Evolutionary conservation across 1,139 yeast species (phyloP).

Genomic region (Sugiyamaella paludigena): DNA sequence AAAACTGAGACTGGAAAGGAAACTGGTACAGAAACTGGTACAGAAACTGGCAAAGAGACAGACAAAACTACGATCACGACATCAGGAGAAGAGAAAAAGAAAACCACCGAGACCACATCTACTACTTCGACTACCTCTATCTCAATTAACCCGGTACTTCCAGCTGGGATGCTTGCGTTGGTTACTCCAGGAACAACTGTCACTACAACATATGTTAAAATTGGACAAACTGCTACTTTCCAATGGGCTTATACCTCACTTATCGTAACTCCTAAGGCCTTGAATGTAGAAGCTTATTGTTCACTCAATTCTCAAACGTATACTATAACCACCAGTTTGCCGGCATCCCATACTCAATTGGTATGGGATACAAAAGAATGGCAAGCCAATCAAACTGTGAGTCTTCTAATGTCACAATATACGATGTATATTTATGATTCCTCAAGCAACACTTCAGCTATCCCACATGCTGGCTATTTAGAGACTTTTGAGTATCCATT

Average conservation of each 20-base stretch:
- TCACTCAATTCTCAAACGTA: constrained; percentile 38
- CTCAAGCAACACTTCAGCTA: constrained; percentile 28
- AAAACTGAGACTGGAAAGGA: constrained; percentile 2
- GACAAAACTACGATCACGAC: not conserved
- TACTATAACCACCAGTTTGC: constrained; percentile 38
- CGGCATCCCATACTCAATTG: constrained; percentile 33
- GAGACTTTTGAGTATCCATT: constrained; percentile 34
- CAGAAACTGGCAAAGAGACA: not conserved
- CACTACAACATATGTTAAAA: constrained; percentile 38
- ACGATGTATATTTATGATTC: constrained; percentile 40
- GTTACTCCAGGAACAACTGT: constrained; percentile 36
- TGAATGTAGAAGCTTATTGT: constrained; percentile 42
- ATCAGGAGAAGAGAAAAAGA: not conserved
- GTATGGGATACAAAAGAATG: constrained; percentile 42
- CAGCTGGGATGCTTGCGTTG: constrained; percentile 41
- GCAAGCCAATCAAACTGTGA: constrained; percentile 27
- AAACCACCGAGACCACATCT: constrained; percentile 3
- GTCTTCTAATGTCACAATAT: constrained; percentile 38
- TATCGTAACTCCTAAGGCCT: constrained; percentile 37
- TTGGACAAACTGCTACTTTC: constrained; percentile 43
- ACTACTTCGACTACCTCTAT: constrained; percentile 16
- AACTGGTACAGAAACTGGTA: constrained; percentile 1
- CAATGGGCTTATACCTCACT: constrained; percentile 42
- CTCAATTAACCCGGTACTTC: constrained; percentile 36
- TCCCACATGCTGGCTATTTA: constrained; percentile 38